Conservation (phyloP, 2,329 filamentous ascomycete genomes). For the Mariannaea sp. region DNA sequence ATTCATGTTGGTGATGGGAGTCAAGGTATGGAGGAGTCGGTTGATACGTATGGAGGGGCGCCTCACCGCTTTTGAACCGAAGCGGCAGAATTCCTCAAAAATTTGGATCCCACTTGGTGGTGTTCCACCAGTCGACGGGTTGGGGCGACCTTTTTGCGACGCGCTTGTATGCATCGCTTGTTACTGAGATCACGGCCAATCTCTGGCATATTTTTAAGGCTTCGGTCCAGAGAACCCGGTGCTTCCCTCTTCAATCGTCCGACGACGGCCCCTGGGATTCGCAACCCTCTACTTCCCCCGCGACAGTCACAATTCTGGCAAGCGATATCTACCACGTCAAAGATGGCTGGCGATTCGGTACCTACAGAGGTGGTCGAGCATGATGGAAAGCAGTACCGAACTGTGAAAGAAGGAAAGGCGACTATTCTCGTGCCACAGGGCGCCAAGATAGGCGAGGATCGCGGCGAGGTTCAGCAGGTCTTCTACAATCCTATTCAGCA, state of each 20-base stretch:
- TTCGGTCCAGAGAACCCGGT: slow-evolving; percentile 1
- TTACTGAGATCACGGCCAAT: slow-evolving; percentile 24
- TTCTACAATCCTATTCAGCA: slow-evolving; percentile 99
- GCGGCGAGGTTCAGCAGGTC: slow-evolving; percentile 73
- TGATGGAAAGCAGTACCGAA: slow-evolving; percentile 56
- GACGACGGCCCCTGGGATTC: background rate
- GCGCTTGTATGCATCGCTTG: slow-evolving; percentile 26
- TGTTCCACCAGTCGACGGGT: slow-evolving; percentile 1
- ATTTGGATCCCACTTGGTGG: slow-evolving; percentile 19
- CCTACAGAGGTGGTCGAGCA: slow-evolving; percentile 35
- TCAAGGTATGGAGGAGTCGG: too few relatives aligned
- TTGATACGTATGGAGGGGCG: too few relatives aligned
- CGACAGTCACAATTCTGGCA: slow-evolving; percentile 9
- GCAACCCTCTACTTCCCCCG: slow-evolving; percentile 6
- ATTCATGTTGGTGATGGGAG: too few relatives aligned
- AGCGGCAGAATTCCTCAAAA: slow-evolving; percentile 35
- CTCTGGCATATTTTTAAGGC: slow-evolving; percentile 20
- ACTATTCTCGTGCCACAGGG: slow-evolving; percentile 59
- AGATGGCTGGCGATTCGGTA: slow-evolving; percentile 29
- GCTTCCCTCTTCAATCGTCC: slow-evolving; percentile 3
- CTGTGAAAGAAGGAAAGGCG: slow-evolving; percentile 61
- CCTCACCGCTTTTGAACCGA: slow-evolving; percentile 27
- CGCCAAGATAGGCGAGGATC: slow-evolving; percentile 52
- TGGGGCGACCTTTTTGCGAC: slow-evolving; percentile 9
- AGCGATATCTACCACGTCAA: slow-evolving; percentile 28